phyloP scores from a whole-genome alignment of 148 eudicot species.

The Chenopodium formosanum region DNA sequence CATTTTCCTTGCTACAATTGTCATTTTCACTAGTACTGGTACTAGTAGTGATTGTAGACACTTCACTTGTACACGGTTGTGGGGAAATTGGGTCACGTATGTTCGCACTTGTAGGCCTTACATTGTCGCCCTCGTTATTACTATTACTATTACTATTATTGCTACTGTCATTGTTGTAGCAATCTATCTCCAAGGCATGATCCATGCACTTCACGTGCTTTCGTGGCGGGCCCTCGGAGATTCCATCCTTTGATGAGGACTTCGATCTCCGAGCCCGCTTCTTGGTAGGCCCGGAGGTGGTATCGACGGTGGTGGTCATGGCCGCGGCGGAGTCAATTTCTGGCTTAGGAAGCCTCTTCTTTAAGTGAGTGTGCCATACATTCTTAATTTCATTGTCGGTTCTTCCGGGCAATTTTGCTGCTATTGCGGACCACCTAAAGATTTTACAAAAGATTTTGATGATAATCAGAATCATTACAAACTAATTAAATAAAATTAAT shows the following conservation, averaged over 20 bases:
- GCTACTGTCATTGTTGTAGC: background rate
- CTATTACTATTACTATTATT: background rate
- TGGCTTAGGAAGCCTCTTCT: conserved; percentile 40
- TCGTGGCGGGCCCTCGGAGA: conserved; percentile 17
- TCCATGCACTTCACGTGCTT: conserved; percentile 26
- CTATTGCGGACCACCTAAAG: conserved; percentile 76
- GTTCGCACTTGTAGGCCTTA: conserved; percentile 9
- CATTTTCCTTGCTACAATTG: background rate
- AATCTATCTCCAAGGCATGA: background rate
- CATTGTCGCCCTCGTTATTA: background rate
- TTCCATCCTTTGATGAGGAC: background rate
- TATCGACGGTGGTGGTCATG: background rate
- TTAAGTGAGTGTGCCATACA: conserved; percentile 78
- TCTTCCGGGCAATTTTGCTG: conserved; percentile 66
- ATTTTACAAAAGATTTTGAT: conserved; percentile 4
- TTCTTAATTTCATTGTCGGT: conserved; percentile 85
- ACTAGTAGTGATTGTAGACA: conserved; percentile 37
- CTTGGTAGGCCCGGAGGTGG: background rate
- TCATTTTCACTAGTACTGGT: conserved; percentile 23
- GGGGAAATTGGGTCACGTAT: conserved; percentile 34
- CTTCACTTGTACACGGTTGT: conserved; percentile 39
- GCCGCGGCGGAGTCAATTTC: background rate
- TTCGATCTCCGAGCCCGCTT: conserved; percentile 20
- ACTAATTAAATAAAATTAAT: background rate
- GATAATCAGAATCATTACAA: conserved; percentile 17